Percentiles rank a stretch among this genome's conserved stretches.
Evolutionary conservation across 371 early-diverging fungal genomes (phyloP).

Genomic region (Nematocida homosporus): DNA sequence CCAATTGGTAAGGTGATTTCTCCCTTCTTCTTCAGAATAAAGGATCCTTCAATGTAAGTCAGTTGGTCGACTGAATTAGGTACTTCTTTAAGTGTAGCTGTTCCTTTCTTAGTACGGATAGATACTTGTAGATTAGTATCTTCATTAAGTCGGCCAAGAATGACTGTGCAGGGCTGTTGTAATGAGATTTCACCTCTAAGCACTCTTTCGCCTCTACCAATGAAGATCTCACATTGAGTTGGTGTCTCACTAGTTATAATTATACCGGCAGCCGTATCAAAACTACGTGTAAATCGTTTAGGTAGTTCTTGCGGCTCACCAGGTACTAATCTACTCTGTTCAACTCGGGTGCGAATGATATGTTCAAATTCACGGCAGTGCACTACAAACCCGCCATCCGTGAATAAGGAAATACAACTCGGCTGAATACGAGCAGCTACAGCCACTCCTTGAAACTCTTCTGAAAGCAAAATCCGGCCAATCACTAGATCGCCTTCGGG

Average conservation of each 20-base stretch:
- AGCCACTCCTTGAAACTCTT: constrained; percentile 41
- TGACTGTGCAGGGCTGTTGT: constrained; percentile 14
- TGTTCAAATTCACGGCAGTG: not conserved
- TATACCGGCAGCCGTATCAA: constrained; percentile 19
- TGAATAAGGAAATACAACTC: constrained; percentile 1
- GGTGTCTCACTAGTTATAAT: constrained; percentile 8
- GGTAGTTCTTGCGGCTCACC: not conserved
- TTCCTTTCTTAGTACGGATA: constrained; percentile 14
- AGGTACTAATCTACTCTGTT: not conserved
- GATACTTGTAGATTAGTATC: not conserved
- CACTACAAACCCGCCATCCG: not conserved
- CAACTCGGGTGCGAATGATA: not conserved
- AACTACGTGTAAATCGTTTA: not conserved
- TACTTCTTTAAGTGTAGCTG: not conserved
- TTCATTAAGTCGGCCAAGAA: not conserved
- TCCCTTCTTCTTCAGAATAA: constrained; percentile 5
- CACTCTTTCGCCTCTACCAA: not conserved
- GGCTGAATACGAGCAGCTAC: constrained; percentile 1
- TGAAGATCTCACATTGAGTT: not conserved
- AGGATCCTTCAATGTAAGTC: constrained; percentile 17
- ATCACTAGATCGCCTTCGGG: constrained; percentile 1
- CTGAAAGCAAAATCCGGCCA: constrained; percentile 40
- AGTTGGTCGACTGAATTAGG: not conserved
- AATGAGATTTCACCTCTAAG: constrained; percentile 2
- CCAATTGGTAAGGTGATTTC: not conserved